Base-by-base conservation (phyloP, 768 basidiomycete genomes). In the Cystobasidium onofrii region DNA sequence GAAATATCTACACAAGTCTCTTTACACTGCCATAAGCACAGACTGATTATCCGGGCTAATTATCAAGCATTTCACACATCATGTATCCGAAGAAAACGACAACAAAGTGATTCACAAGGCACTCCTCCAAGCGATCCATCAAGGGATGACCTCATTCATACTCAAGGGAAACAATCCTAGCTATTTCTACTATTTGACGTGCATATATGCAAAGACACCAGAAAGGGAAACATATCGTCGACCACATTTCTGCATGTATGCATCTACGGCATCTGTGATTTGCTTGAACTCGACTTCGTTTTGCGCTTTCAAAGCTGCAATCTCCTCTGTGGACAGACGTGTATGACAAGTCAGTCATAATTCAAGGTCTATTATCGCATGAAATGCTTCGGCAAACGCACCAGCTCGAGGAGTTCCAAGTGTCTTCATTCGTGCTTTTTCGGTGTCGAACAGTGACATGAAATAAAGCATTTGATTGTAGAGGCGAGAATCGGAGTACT, bases 401-500 rank as follows among this genome's bases (percentile, higher is more conserved):
- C 75, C 73, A 15, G 76, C 75, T 31, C 54, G n/a, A n/a, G 73
- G 27, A 1, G 63, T 63, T 2, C 76, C 77, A 7, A 74, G 64
- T 0, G 76, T 73, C 60, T 73, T 72, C 27, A 81, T 80, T 1
- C 83, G 83, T 0, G 87, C 87, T 70, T 82, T 83, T 0, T 86
- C 84, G 0, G 83, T 80, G 78, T 95, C 87, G 78, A 99, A 95
- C 6, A 98, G 83, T 74, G 85, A 88, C 39, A 84, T 81, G 81
- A 88, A 94, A 82, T 88, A 97, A 57, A 92, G 83, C 39, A 98
- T 84, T 80, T 99, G 96, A 76, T 90, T 90, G 81, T 98, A 97
- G 44, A 99, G 83, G 76, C 87, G 85, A 10, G 85, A 82, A 79
- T 97, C 93, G 41, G 89, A 85, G 80, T 94, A 97, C 90, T 97